Conservation (phyloP, 1,284 basidiomycete genomes). For the Melampsora larici-populina region DNA sequence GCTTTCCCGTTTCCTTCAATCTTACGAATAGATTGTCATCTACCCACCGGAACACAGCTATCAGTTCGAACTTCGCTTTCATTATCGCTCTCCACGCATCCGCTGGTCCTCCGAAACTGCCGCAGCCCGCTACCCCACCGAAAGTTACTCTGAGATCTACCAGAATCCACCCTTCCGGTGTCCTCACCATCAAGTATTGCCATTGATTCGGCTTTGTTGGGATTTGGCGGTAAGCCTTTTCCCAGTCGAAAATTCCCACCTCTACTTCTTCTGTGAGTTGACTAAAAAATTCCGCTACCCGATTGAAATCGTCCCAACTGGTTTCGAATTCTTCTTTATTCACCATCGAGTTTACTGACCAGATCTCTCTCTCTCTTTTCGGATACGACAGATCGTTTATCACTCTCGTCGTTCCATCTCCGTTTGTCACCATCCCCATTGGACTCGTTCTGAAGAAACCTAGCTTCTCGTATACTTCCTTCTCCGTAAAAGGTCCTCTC, state of each 20-base stretch:
- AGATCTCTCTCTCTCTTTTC: no score
- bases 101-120: not conserved
- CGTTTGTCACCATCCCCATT: no score
- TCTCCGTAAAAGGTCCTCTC: no score
- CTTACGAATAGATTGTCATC: no score
- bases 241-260: slow-evolving; percentile 5
- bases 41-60: no score
- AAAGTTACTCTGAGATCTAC: not conserved
- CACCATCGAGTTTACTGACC: not conserved
- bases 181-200: not conserved
- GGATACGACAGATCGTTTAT: slow-evolving; percentile 2
- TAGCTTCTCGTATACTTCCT: no score
- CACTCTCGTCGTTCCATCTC: no score
- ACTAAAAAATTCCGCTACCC: not conserved
- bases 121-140: not conserved
- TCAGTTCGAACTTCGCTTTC: not conserved
- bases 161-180: not conserved
- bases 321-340: no score
- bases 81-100: slow-evolving; percentile 1
- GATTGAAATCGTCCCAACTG: not conserved
- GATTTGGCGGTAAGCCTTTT: not conserved
- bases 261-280: not conserved
- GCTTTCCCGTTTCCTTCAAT: no score
- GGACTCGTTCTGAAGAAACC: no score
- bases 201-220: not conserved